A percentile compares a stretch with the other conserved stretches of the same genome.
Evolutionary conservation across 1,284 basidiomycete species (phyloP).

Genomic region (Austroboletus novae-zelandiae): DNA sequence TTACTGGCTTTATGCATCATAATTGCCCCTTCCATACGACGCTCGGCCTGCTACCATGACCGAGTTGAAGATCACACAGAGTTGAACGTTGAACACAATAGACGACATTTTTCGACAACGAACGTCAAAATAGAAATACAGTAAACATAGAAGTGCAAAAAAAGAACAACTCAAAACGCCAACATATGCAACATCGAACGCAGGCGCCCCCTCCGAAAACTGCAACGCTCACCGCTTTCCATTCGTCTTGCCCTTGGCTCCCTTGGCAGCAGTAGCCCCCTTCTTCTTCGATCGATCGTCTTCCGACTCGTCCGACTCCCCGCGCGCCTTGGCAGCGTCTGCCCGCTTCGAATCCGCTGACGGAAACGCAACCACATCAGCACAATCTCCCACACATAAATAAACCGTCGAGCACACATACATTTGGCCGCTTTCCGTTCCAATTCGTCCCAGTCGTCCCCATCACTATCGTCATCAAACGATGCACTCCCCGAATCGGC

Average conservation of each 20-base stretch:
- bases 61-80: no score
- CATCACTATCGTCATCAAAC: conserved; percentile 72
- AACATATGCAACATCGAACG: background rate
- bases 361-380: background rate
- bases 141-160: background rate
- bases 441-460: conserved; percentile 94
- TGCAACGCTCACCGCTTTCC: conserved; percentile 35
- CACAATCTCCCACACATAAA: background rate
- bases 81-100: no score
- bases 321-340: conserved; percentile 45
- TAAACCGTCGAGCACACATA: conserved; percentile 27
- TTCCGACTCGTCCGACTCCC: conserved; percentile 65
- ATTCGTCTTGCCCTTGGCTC: conserved; percentile 41
- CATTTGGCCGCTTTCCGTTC: conserved; percentile 88
- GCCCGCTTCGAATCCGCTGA: conserved; percentile 70
- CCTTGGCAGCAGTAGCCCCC: conserved; percentile 37
- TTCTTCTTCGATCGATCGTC: conserved; percentile 71
- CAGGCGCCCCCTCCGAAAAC: background rate
- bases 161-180: background rate
- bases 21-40: no score
- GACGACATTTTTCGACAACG: no score
- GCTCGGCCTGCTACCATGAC: no score
- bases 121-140: no score
- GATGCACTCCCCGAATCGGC: conserved; percentile 65
- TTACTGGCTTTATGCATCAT: no score